Base-by-base conservation (phyloP, 192 early-diverging fungal species). In the Phlyctochytrium arcticum region DNA sequence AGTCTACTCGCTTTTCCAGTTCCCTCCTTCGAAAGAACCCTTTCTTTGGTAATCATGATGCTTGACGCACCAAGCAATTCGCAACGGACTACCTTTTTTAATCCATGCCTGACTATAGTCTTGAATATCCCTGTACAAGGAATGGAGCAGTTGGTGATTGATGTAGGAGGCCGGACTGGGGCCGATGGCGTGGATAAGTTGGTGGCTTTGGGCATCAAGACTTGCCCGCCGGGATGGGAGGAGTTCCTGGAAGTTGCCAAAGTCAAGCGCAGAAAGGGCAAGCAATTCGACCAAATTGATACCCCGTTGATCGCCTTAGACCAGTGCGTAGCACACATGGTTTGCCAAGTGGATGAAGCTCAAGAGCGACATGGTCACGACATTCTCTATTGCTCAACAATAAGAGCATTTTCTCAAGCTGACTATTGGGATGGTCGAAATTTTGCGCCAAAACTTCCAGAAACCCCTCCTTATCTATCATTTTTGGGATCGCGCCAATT, bases 401-500 rank as follows among this genome's bases (percentile, higher is more conserved):
- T 36, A 2, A 33, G 30, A 27, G 75, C 32, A 24, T 73, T 31
- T 31, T 65, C 48, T 4, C 35, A 60, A 32, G 3, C 19, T 8
- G 39, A 26, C 32, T 65, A 65, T 29, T 76, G 75, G 75, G 54
- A 76, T 60, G 75, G 75, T 0, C 29, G 54, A 21, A 69, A 69
- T 27, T 70, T 76, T 55, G 70, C 35, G 17, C 35, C 58, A 4
- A 53, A 15, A 3, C 35, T 47, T 15, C 56, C 48, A 37, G 56
- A 17, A n/a, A 46, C 35, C 3, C 57, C 56, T 9, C 54, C 69
- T 2, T 60, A 55, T 12, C 54, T 75, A 27, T 57, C 24, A 24
- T 75, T 75, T 58, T 46, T 75, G 31, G 74, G 74, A 23, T 63
- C 65, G 4, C 54, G 65, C 48, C 5, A 9, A n/a, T 75, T 75